Percentiles rank a stretch among this genome's conserved stretches.
Conservation (phyloP, 768 basidiomycete species). For the Agaricus sinodeliciosus region DNA sequence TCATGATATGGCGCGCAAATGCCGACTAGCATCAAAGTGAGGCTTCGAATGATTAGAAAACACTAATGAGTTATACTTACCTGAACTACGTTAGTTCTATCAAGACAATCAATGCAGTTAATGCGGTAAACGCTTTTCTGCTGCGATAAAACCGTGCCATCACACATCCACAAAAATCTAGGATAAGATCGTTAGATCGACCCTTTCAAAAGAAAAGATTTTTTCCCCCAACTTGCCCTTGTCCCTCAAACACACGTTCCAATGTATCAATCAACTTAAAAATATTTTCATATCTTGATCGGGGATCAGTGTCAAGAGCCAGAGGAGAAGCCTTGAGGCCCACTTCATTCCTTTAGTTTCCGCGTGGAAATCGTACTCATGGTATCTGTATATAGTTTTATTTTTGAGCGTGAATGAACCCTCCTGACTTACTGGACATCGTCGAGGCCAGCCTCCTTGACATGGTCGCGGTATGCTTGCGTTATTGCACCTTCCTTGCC, state of each 20-base stretch:
- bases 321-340: slow-evolving; percentile 15
- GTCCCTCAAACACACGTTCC: slow-evolving; percentile 67
- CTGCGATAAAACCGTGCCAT: slow-evolving; percentile 60
- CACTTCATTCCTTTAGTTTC: slow-evolving; percentile 96
- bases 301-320: neutral
- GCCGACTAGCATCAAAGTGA: slow-evolving; percentile 57
- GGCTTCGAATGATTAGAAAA: neutral
- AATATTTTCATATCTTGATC: slow-evolving; percentile 80
- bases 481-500: slow-evolving; percentile 86
- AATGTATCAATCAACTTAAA: slow-evolving; percentile 66
- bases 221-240: slow-evolving; percentile 53
- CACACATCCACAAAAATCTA: slow-evolving; percentile 81
- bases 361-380: slow-evolving; percentile 87
- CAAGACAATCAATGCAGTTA: slow-evolving; percentile 95
- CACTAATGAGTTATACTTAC: slow-evolving; percentile 26
- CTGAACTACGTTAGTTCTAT: slow-evolving; percentile 93
- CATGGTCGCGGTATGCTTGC: slow-evolving; percentile 66
- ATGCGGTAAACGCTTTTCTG: slow-evolving; percentile 86
- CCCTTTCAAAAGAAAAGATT: slow-evolving; percentile 4
- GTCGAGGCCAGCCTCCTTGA: slow-evolving; percentile 46
- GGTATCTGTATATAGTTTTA: slow-evolving; percentile 42
- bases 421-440: slow-evolving; percentile 45
- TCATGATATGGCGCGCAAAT: slow-evolving; percentile 79
- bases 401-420: slow-evolving; percentile 2
- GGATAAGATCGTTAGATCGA: neutral